phyloP scores from a whole-genome alignment of 768 basidiomycete species.

The Kwoniella bestiolae region DNA sequence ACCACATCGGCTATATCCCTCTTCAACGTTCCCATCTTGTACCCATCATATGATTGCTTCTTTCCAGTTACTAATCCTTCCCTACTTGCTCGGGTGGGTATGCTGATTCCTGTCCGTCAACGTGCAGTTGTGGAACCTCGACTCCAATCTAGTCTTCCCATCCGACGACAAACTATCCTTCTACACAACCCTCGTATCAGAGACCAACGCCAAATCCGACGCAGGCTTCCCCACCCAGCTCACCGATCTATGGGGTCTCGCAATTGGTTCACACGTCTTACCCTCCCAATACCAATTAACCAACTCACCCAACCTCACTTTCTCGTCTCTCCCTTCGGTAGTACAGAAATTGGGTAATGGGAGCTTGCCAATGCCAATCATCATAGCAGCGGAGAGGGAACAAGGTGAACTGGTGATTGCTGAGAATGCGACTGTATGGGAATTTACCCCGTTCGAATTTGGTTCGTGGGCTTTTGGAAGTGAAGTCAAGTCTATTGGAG shows the following conservation, averaged over 20 bases:
- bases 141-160: slow-evolving; percentile 55
- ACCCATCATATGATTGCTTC: not conserved
- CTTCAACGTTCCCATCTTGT: not conserved
- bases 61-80: not conserved
- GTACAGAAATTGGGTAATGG: slow-evolving; percentile 34
- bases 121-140: slow-evolving; percentile 53
- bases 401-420: slow-evolving; percentile 50
- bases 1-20: not conserved
- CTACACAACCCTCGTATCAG: slow-evolving; percentile 52
- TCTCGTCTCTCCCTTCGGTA: slow-evolving; percentile 38
- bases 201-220: slow-evolving; percentile 49
- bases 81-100: not conserved
- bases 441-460: slow-evolving; percentile 55
- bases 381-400: slow-evolving; percentile 56
- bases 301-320: slow-evolving; percentile 52
- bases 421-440: slow-evolving; percentile 55
- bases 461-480: slow-evolving; percentile 55
- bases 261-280: slow-evolving; percentile 54
- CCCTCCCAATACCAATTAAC: slow-evolving; percentile 49
- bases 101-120: not conserved
- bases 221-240: slow-evolving; percentile 53
- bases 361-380: slow-evolving; percentile 54
- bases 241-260: slow-evolving; percentile 56
- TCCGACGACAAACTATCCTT: slow-evolving; percentile 48
- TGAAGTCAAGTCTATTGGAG: slow-evolving; percentile 63